Conservation (phyloP, 768 basidiomycete genomes). For the Thelephora aurantiotincta region DNA sequence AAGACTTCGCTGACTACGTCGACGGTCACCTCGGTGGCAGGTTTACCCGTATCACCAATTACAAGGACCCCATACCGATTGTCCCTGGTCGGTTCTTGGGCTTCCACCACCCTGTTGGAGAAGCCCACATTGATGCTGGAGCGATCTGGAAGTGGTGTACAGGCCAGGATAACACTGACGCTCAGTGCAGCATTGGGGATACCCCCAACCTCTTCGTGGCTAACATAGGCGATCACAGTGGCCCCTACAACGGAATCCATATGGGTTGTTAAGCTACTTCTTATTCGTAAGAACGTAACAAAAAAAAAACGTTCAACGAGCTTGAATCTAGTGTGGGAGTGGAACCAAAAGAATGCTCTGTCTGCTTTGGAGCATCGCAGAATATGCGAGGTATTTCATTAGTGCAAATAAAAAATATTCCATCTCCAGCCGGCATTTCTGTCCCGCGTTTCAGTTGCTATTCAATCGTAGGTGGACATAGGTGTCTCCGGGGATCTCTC, state of each 20-base stretch:
- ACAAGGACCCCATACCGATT: constrained; percentile 25
- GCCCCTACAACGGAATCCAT: not conserved
- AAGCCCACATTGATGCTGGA: constrained; percentile 26
- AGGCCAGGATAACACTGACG: constrained; percentile 49
- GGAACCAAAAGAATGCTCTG: too few relatives aligned
- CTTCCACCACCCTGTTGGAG: constrained; percentile 29
- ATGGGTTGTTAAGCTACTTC: too few relatives aligned
- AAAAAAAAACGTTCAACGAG: too few relatives aligned
- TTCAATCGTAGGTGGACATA: too few relatives aligned
- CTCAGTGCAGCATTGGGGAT: constrained; percentile 36
- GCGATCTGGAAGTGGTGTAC: constrained; percentile 36
- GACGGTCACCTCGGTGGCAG: constrained; percentile 23
- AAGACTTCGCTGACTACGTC: constrained; percentile 43
- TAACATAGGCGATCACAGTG: constrained; percentile 27
- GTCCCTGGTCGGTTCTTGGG: constrained; percentile 23
- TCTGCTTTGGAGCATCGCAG: too few relatives aligned
- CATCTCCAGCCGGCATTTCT: too few relatives aligned
- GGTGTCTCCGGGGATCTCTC: too few relatives aligned
- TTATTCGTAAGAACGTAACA: too few relatives aligned
- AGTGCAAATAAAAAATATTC: too few relatives aligned
- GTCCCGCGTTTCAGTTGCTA: too few relatives aligned
- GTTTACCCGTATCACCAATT: constrained; percentile 43
- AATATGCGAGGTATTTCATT: too few relatives aligned
- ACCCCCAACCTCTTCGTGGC: constrained; percentile 36
- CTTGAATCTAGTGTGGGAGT: too few relatives aligned